Conservation (phyloP, 331 rosid species). For the Acacia concinna region DNA sequence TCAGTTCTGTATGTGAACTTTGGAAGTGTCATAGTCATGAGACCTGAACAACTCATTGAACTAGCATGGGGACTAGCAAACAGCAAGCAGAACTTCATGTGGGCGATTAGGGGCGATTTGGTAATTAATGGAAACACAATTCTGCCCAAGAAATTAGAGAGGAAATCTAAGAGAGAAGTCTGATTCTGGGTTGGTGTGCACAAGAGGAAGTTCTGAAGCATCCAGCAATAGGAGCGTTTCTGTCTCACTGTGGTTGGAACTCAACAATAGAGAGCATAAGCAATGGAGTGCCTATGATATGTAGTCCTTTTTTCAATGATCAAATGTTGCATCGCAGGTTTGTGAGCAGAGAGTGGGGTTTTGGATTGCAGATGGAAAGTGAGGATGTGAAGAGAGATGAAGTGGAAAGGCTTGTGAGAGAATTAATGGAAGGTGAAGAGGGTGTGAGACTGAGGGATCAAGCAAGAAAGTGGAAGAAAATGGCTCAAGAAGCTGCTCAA, state of each 20-base stretch:
- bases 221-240: constrained; percentile 38
- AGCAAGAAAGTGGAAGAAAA: constrained; percentile 41
- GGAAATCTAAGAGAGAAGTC: constrained; percentile 35
- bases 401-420: constrained; percentile 44
- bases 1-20: constrained; percentile 54
- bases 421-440: constrained; percentile 38
- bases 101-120: constrained; percentile 59
- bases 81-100: constrained; percentile 41
- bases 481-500: constrained; percentile 39
- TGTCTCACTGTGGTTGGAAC: constrained; percentile 53
- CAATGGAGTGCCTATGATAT: constrained; percentile 41
- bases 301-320: constrained; percentile 42
- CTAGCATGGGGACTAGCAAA: constrained; percentile 57
- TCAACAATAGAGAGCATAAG: constrained; percentile 47
- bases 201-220: constrained; percentile 51
- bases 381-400: constrained; percentile 43
- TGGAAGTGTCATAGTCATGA: constrained; percentile 43
- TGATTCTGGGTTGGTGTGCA: constrained; percentile 49
- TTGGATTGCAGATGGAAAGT: constrained; percentile 36
- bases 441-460: constrained; percentile 38
- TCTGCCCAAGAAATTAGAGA: constrained; percentile 34
- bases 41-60: constrained; percentile 41
- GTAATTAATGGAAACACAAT: constrained; percentile 23
- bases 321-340: constrained; percentile 34
- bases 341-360: constrained; percentile 41